Base-by-base conservation (phyloP, 805 yeast genomes). In the Ogataea methanolica region DNA sequence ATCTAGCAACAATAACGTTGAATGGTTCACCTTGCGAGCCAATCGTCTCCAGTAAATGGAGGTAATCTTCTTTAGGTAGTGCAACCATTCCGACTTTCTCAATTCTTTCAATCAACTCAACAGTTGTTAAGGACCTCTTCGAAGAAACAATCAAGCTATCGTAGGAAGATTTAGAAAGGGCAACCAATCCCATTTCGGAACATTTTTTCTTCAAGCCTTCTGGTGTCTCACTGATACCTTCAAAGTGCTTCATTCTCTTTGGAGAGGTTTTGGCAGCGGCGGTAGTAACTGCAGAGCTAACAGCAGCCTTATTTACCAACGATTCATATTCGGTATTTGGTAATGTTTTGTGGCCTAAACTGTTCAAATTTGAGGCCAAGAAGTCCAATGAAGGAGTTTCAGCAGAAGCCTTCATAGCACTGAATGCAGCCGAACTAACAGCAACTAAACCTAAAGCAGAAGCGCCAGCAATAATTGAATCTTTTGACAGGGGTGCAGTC, bases 361-460 rank as follows among this genome's bases (percentile, higher is more conserved):
- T 46, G 12, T 50, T 40, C 48, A 58, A 51, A 31, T 53, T 52
- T 8, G 56, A 40, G 7, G 51, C 42, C 35, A 69, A 55, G 37
- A 49, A 57, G 6, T 59, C 63, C 12, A 67, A 29, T 7, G 68
- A 45, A 6, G 72, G 69, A 3, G 45, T 47, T 11, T 57, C 59
- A 37, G 44, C 46, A 5, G 45, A 44, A n/a, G 43, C 43, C 36
- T 47, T 51, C 48, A 57, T 36, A 5, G 56, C 15, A 5, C 65
- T 62, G 37, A 62, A 58, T 34, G 72, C 36, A 34, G 46, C 38
- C 2, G 58, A 42, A 0, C 72, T 59, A 14, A 76, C 59, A 19
- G 73, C 62, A 15, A 66, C 61, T 33, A 70, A 58, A 1, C 72
- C 76, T 29, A 63, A 51, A 7, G 62, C 66, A 15, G 54, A 43